phyloP scores from a whole-genome alignment of 768 basidiomycete species.

The Trametes sanguinea region DNA sequence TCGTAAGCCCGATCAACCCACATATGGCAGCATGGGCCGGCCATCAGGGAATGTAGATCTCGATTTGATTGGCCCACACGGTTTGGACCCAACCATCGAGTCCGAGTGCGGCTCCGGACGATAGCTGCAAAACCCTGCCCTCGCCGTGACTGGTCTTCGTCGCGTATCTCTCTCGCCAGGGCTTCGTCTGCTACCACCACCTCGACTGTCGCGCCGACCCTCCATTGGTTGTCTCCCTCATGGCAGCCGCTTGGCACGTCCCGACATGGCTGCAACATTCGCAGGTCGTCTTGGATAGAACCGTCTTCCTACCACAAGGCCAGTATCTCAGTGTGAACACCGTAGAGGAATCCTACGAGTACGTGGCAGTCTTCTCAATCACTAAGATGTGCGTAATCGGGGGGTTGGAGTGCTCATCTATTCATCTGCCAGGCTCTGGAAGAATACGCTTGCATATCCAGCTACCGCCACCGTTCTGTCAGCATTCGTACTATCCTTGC shows the following conservation, averaged over 20 bases:
- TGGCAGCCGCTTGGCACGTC: conserved; percentile 17
- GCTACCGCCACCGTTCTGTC: conserved; percentile 15
- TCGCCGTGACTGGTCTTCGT: conserved; percentile 3
- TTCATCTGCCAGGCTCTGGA: conserved; percentile 8
- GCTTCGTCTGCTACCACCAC: not conserved
- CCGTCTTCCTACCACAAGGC: not conserved
- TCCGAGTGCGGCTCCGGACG: not conserved
- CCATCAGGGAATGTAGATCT: conserved; percentile 4
- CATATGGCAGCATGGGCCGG: not conserved
- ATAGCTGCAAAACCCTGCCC: not conserved
- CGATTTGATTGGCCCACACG: conserved; percentile 3
- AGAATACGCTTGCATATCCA: conserved; percentile 18
- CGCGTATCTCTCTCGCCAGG: not conserved
- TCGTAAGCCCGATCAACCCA: too few relatives aligned
- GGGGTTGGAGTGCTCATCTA: not conserved
- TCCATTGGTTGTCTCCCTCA: not conserved
- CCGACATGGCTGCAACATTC: conserved; percentile 13
- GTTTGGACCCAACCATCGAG: not conserved
- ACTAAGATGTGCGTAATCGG: not conserved
- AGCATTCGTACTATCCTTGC: conserved; percentile 12
- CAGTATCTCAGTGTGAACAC: not conserved
- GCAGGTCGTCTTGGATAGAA: conserved; percentile 13
- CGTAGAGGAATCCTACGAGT: conserved; percentile 5
- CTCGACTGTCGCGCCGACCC: not conserved
- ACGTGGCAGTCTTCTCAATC: not conserved